Conservation (phyloP, 306 rosid species). For the Cucurbita moschata region DNA sequence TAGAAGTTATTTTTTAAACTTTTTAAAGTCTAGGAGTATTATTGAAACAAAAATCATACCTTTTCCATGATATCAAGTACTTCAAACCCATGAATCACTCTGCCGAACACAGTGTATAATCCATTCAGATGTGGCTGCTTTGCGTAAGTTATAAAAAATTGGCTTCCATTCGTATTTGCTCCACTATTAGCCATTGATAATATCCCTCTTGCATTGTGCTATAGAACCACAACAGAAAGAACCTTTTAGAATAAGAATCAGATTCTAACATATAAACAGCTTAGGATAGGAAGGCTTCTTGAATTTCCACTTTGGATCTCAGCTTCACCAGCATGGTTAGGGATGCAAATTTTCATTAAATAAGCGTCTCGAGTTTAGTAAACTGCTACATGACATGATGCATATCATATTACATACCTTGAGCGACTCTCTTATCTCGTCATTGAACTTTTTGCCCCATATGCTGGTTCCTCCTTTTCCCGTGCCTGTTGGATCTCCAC, state of each 20-base stretch:
- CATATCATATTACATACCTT: slow-evolving; percentile 30
- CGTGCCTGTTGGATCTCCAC: slow-evolving; percentile 96
- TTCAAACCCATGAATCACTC: slow-evolving; percentile 94
- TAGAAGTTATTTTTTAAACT: no score
- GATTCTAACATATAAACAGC: neutral
- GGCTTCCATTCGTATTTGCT: slow-evolving; percentile 94
- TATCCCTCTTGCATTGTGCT: slow-evolving; percentile 95
- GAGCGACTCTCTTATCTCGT: slow-evolving; percentile 81
- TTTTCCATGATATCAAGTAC: slow-evolving; percentile 97
- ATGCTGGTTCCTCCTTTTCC: slow-evolving; percentile 92
- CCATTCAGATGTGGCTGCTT: slow-evolving; percentile 93
- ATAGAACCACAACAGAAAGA: slow-evolving; percentile 12
- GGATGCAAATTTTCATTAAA: neutral
- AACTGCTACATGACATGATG: neutral
- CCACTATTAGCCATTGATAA: slow-evolving; percentile 91
- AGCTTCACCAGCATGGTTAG: neutral
- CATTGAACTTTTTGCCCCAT: slow-evolving; percentile 91
- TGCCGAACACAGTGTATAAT: slow-evolving; percentile 68
- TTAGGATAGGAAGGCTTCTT: neutral
- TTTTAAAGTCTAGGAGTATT: no score
- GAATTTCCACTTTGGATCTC: neutral
- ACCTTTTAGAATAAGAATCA: neutral
- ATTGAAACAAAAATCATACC: slow-evolving; percentile 24
- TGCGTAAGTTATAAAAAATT: slow-evolving; percentile 64
- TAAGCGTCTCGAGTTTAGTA: neutral